phyloP scores from a whole-genome alignment of 805 yeast genomes.

The Ogataea populi-albae region DNA sequence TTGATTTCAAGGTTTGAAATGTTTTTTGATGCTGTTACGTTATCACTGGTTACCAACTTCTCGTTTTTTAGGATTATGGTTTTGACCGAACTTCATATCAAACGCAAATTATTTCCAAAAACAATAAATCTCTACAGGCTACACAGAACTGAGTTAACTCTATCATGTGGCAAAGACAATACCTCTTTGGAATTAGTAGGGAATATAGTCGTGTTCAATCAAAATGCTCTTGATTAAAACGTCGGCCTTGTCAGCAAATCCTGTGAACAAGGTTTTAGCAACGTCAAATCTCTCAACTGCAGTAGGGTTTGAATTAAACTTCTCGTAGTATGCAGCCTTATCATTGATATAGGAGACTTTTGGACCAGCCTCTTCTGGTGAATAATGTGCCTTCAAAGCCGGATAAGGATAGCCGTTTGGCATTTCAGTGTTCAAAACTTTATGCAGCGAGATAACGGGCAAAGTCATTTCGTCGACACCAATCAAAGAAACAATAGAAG shows the following conservation, averaged over 20 bases:
- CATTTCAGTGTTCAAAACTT: conserved; percentile 22
- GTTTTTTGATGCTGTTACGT: no score
- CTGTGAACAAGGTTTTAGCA: conserved; percentile 18
- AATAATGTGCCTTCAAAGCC: conserved; percentile 14
- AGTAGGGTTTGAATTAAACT: conserved; percentile 11
- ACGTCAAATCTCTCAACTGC: conserved; percentile 22
- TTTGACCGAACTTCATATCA: no score
- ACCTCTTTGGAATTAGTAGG: conserved; percentile 1
- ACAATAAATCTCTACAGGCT: no score
- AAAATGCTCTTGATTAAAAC: conserved; percentile 15
- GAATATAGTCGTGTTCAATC: conserved; percentile 11
- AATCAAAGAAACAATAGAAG: conserved; percentile 27
- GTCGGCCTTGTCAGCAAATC: conserved; percentile 16
- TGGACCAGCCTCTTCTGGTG: conserved; percentile 25
- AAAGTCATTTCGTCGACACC: conserved; percentile 38
- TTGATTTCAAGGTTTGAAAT: no score
- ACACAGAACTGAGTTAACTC: no score
- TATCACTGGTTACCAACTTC: no score
- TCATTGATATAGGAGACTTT: conserved; percentile 20
- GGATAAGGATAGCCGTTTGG: conserved; percentile 28
- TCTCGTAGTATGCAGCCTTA: conserved; percentile 17
- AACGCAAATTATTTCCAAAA: no score
- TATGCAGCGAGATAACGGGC: conserved; percentile 30
- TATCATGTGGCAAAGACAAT: no score
- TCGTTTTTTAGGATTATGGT: no score